Conservation (phyloP, 2,329 filamentous ascomycete genomes). For the Fusarium zealandicum region DNA sequence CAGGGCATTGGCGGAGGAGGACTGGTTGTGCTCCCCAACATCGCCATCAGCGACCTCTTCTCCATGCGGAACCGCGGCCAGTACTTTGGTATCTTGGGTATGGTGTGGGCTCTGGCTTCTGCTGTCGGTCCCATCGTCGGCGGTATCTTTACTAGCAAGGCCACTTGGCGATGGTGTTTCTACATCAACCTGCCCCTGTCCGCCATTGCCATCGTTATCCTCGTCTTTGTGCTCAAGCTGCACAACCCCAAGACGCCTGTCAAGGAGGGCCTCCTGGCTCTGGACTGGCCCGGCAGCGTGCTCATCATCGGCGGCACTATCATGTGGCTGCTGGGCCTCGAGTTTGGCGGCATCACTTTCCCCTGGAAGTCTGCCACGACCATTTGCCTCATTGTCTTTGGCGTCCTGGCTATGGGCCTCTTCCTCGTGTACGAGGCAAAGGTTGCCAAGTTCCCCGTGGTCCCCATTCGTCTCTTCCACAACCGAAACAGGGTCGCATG, state of each 20-base stretch:
- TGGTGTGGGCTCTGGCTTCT: conserved; percentile 70
- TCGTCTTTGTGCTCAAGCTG: conserved; percentile 70
- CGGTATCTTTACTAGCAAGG: conserved; percentile 70
- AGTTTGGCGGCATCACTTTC: conserved; percentile 79
- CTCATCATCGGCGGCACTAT: conserved; percentile 78
- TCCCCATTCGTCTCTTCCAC: conserved; percentile 76
- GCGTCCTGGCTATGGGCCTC: conserved; percentile 65
- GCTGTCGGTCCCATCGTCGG: conserved; percentile 72
- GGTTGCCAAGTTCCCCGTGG: conserved; percentile 77
- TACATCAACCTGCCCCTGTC: conserved; percentile 67
- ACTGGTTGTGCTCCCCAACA: conserved; percentile 66
- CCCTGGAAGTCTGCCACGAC: conserved; percentile 80
- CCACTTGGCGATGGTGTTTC: conserved; percentile 75
- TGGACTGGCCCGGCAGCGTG: conserved; percentile 64
- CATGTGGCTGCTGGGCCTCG: conserved; percentile 86
- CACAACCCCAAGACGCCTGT: conserved; percentile 72
- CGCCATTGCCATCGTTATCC: conserved; percentile 55
- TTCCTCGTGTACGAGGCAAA: conserved; percentile 79
- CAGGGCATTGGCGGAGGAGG: conserved; percentile 66
- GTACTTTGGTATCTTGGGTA: conserved; percentile 61
- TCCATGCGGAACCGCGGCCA: conserved; percentile 58
- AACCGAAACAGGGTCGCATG: conserved; percentile 70
- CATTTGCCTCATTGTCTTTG: conserved; percentile 80
- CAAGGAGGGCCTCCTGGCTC: conserved; percentile 66
- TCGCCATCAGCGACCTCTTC: conserved; percentile 64